Evolutionary conservation across 2,329 filamentous ascomycete genomes (phyloP).

Genomic region (Alternaria incomplexa): DNA sequence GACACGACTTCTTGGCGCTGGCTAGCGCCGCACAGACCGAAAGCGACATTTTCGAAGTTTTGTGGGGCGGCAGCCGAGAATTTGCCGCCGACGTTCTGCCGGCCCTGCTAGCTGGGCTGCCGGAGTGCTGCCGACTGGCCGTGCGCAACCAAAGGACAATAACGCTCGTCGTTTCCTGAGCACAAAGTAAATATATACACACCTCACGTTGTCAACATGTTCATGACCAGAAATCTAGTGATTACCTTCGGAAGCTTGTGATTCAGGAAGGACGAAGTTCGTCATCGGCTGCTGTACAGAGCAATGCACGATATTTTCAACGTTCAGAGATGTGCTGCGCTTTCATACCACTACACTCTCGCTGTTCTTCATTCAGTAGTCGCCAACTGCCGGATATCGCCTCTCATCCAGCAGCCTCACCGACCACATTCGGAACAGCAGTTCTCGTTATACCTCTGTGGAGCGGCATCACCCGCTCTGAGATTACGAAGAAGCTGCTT

Average conservation of each 20-base stretch:
- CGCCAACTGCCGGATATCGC: fast-evolving
- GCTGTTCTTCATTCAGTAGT: neutral
- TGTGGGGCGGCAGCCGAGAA: neutral
- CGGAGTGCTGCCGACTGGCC: neutral
- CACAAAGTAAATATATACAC: neutral
- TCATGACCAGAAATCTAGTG: neutral
- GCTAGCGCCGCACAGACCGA: neutral
- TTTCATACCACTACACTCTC: neutral
- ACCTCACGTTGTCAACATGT: neutral
- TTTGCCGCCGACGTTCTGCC: neutral
- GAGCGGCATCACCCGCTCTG: too few species aligned
- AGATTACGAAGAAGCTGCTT: neutral
- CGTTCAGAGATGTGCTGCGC: neutral
- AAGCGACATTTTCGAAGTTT: neutral
- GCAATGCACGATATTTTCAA: too few species aligned
- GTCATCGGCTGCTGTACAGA: neutral
- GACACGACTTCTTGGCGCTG: too few species aligned
- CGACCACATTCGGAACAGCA: neutral
- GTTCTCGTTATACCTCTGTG: neutral
- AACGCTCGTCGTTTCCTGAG: neutral
- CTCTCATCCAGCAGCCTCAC: fast-evolving
- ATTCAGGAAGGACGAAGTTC: neutral
- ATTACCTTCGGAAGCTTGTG: neutral
- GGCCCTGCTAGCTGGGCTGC: neutral
- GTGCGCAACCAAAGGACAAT: neutral